A percentile compares a stretch with the other conserved stretches of the same genome.
Evolutionary conservation across 768 basidiomycete species (phyloP).

Genomic region (Lactifluus pinguis): DNA sequence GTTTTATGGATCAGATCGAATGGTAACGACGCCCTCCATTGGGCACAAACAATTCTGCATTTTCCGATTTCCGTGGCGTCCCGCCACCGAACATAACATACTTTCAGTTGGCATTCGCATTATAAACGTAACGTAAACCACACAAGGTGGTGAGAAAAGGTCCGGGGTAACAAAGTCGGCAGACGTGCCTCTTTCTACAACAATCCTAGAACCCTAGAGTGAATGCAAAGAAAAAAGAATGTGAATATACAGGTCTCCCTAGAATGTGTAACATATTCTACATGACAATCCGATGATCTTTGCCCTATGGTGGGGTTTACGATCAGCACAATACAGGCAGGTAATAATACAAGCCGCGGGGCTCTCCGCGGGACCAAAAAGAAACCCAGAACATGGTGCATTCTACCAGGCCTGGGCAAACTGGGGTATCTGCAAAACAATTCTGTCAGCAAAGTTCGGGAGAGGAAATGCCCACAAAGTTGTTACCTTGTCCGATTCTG

Average conservation of each 20-base stretch:
- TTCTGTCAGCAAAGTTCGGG: neutral
- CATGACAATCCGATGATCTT: neutral
- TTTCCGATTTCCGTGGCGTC: no score
- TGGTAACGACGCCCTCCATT: neutral
- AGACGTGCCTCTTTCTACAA: neutral
- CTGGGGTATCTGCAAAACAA: neutral
- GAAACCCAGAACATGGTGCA: neutral
- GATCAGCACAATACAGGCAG: slow-evolving; percentile 2
- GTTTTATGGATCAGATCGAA: neutral
- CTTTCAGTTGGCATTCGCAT: neutral
- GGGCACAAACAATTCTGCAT: no score
- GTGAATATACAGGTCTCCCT: slow-evolving; percentile 1
- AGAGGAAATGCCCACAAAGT: neutral
- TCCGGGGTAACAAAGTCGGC: neutral
- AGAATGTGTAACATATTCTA: slow-evolving; percentile 1
- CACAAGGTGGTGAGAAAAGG: neutral
- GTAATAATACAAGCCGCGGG: slow-evolving; percentile 11
- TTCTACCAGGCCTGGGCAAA: slow-evolving; percentile 11
- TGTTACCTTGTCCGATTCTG: slow-evolving; percentile 12
- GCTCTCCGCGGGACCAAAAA: neutral
- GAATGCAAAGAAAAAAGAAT: neutral
- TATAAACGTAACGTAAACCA: neutral
- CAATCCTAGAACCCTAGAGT: neutral
- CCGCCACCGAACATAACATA: neutral
- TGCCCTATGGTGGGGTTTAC: neutral